These are phyloP conservation scores for Purpureocillium lavendulum DNA, from an alignment of 2,329 filamentous ascomycete species.

Conservation along the genomic window DNA sequence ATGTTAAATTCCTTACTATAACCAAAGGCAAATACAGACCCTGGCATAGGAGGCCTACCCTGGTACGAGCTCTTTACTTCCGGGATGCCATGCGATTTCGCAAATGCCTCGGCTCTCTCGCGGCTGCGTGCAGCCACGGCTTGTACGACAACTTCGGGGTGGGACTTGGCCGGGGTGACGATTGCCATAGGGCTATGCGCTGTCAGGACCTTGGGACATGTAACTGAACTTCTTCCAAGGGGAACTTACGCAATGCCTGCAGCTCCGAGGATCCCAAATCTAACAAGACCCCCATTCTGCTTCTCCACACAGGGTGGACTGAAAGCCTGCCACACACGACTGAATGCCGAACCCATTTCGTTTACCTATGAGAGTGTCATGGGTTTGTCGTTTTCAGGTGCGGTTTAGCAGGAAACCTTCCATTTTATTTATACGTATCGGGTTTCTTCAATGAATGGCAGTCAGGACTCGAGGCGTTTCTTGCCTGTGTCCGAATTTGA, in stretches of 20 bases:
- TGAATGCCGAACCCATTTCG: background rate
- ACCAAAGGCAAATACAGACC: too few species aligned
- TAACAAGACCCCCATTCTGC: constrained; percentile 15
- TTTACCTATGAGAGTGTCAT: too few species aligned
- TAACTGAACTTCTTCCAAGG: background rate
- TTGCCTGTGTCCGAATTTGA: too few species aligned
- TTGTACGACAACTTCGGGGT: constrained; percentile 44
- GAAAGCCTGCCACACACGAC: constrained; percentile 4
- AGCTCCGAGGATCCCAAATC: constrained; percentile 33
- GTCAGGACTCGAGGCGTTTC: too few species aligned
- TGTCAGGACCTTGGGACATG: background rate
- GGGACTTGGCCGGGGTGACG: constrained; percentile 39
- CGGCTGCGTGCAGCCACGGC: constrained; percentile 43
- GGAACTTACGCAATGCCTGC: constrained; percentile 26
- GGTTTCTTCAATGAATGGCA: too few species aligned
- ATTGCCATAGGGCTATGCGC: constrained; percentile 27
- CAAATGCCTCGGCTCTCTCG: constrained; percentile 36
- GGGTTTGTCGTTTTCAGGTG: too few species aligned
- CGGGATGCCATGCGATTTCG: constrained; percentile 41
- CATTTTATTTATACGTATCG: too few species aligned
- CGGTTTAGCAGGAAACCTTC: too few species aligned
- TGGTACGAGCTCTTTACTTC: constrained; percentile 41
- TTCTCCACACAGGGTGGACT: constrained; percentile 3
- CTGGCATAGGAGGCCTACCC: constrained; percentile 17
- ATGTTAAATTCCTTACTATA: too few species aligned